phyloP scores from a whole-genome alignment of 768 basidiomycete genomes.

The Leccinum boreale region DNA sequence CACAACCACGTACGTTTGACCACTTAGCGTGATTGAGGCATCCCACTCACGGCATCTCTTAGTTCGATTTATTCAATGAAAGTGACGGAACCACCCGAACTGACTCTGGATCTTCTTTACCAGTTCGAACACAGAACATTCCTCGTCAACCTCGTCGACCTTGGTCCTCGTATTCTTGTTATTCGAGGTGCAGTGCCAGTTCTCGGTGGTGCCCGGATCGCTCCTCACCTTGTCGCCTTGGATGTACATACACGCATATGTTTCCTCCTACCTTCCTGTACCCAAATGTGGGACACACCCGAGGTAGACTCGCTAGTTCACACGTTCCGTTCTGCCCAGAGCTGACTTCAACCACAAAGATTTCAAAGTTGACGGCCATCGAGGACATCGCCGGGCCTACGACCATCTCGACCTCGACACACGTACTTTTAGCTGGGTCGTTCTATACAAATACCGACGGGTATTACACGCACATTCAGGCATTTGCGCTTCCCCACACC shows the following conservation, averaged over 20 bases:
- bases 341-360: background rate
- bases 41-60: background rate
- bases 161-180: slow-evolving; percentile 18
- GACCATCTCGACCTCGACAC: slow-evolving; percentile 19
- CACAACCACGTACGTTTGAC: background rate
- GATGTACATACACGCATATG: slow-evolving; percentile 14
- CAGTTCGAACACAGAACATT: slow-evolving; percentile 5
- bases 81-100: background rate
- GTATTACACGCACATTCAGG: slow-evolving; percentile 10
- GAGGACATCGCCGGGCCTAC: background rate
- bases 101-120: slow-evolving; percentile 12
- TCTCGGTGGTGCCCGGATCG: background rate
- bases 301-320: slow-evolving; percentile 1
- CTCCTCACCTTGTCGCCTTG: slow-evolving; percentile 5
- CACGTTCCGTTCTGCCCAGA: background rate
- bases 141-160: background rate
- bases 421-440: slow-evolving; percentile 11
- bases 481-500: slow-evolving; percentile 8
- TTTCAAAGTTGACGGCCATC: background rate
- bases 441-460: background rate
- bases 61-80: slow-evolving; percentile 14
- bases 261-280: background rate
- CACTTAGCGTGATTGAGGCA: background rate
- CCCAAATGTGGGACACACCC: background rate
- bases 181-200: background rate